These are phyloP conservation scores for Aspergillus sp. DNA, from an alignment of 2,329 filamentous ascomycete genomes.

Conservation along the genomic window DNA sequence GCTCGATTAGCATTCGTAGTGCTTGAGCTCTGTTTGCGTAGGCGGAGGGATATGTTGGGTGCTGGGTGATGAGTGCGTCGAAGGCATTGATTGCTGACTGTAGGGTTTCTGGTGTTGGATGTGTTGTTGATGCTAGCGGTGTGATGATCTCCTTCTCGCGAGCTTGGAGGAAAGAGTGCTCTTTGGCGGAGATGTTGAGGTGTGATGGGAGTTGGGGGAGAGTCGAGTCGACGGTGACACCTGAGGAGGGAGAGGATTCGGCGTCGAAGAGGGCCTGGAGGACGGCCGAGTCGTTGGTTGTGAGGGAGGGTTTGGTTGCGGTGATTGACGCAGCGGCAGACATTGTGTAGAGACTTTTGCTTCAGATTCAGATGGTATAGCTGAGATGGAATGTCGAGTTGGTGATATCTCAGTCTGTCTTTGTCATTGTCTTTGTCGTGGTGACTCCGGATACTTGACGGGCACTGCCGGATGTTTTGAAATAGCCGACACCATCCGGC, in stretches of 20 bases:
- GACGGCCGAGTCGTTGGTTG: constrained; percentile 46
- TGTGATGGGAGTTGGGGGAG: constrained; percentile 41
- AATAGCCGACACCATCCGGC: constrained; percentile 19
- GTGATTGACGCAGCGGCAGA: constrained; percentile 22
- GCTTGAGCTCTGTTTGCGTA: constrained; percentile 58
- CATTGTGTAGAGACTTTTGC: constrained; percentile 1
- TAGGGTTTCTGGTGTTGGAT: constrained; percentile 21
- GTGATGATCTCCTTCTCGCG: constrained; percentile 42
- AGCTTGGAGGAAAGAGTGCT: constrained; percentile 40
- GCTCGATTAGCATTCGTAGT: constrained; percentile 37
- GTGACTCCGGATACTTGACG: not conserved
- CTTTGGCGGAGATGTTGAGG: constrained; percentile 34
- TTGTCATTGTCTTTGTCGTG: too few relatives aligned
- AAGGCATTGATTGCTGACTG: constrained; percentile 39
- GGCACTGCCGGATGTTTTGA: constrained; percentile 13
- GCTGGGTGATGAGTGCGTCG: constrained; percentile 40
- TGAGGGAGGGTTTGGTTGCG: constrained; percentile 31
- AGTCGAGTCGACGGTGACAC: constrained; percentile 37
- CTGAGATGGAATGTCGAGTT: not conserved
- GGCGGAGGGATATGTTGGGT: constrained; percentile 54
- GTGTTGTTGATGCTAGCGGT: constrained; percentile 28
- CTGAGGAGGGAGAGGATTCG: constrained; percentile 41
- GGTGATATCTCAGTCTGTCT: not conserved
- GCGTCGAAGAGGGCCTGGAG: constrained; percentile 49
- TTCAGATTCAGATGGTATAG: not conserved